Conservation (phyloP, 108 stramenopile genomes). For the Poteriospumella lacustris region DNA sequence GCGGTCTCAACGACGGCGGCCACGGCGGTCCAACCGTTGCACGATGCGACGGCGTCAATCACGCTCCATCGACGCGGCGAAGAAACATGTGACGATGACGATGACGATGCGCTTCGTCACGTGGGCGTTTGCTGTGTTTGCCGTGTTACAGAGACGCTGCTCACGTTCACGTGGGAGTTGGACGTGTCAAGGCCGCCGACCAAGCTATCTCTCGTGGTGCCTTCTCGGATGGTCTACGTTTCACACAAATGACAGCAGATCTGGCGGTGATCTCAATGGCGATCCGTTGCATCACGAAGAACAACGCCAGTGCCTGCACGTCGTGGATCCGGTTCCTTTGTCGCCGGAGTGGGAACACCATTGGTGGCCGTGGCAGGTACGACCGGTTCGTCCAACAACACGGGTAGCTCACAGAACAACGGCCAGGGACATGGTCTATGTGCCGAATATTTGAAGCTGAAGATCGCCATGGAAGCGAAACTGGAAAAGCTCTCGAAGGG, state of each 20-base stretch:
- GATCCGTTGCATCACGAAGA: background rate
- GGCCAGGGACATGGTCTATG: background rate
- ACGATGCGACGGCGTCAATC: too few relatives aligned
- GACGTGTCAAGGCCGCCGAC: background rate
- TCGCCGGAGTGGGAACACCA: too few relatives aligned
- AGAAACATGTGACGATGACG: too few relatives aligned
- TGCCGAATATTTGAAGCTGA: background rate
- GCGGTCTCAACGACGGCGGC: too few relatives aligned
- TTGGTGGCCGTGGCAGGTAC: too few relatives aligned
- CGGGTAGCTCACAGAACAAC: too few relatives aligned
- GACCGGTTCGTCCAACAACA: too few relatives aligned
- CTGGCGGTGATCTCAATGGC: background rate
- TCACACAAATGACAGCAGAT: background rate
- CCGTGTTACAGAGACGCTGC: background rate
- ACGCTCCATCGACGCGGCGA: too few relatives aligned
- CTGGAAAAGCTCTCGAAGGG: background rate
- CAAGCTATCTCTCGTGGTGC: slow-evolving; percentile 19
- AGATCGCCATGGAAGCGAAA: background rate
- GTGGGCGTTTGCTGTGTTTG: background rate
- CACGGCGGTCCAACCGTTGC: too few relatives aligned
- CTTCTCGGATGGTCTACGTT: background rate
- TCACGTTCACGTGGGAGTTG: background rate
- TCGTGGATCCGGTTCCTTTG: too few relatives aligned
- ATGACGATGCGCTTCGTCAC: too few relatives aligned
- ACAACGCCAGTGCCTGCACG: too few relatives aligned